Evolutionary conservation across 306 rosid genomes (phyloP), one percentile per base, ranked within the genome.

Genomic region (Lithocarpus polystachyus): DNA sequence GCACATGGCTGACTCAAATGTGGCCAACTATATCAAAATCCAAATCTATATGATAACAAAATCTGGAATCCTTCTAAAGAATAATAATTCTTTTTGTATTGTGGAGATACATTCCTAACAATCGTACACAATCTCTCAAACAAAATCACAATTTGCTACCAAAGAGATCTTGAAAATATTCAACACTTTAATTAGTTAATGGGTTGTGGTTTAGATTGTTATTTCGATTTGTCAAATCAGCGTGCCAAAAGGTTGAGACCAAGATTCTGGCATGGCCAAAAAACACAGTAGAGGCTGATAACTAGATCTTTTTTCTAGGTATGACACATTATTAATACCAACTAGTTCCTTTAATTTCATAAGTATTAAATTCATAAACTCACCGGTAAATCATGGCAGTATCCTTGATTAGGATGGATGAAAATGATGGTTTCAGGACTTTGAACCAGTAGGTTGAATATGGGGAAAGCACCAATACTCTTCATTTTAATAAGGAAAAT

Each of bases 201-300:
- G 52, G 72, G 24, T 68, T 68, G 4, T 68, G 72, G 24, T 4
- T 24, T 10, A 33, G 24, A 68, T 33, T 33, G 52, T 19, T 9
- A 19, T 19, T 33, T 7, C 14, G 59, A 43, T 19, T 23, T 35
- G 56, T 65, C 80, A 74, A 79, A 31, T 75, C 62, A 64, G 81
- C 72, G 60, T 71, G 79, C 81, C 24, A 67, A 83, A 80, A 80
- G 81, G 31, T 75, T 40, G 59, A 23, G 17, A 51, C 33, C 54
- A 40, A 65, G 72, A 65, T 33, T 35, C 48, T 35, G 53, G 53
- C 53, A 68, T n/a, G 28, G 17, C 13, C 24, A 4, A 35, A 12
- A n/a, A 65, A 68, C 14, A 48, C 53, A 12, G 14, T 48, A 12
- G 17, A 48, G 5, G 53, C 5, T 48, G 53, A 3, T 48, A 48